Conservation (phyloP, 23 red algal species). For the Porphyridium purpureum region DNA sequence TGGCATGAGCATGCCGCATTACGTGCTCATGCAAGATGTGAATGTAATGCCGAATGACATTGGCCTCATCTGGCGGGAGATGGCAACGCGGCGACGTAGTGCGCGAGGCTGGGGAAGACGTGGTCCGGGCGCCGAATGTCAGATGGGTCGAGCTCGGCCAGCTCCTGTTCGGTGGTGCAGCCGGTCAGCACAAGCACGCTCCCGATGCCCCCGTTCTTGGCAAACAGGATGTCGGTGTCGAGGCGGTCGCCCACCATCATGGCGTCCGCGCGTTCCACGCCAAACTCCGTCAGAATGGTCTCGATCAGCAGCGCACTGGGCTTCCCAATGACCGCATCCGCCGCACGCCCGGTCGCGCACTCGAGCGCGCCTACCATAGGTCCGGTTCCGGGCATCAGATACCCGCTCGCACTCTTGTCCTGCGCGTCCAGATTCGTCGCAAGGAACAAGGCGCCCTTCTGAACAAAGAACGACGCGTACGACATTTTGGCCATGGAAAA, state of each 20-base stretch:
- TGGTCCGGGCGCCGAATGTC: too few species aligned
- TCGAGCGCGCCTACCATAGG: slow-evolving; percentile 20
- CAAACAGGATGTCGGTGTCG: slow-evolving; percentile 28
- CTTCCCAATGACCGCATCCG: slow-evolving; percentile 17
- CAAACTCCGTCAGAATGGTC: slow-evolving; percentile 2
- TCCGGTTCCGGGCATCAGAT: slow-evolving; percentile 14
- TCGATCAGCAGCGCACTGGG: slow-evolving; percentile 18
- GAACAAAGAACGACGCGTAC: too few species aligned
- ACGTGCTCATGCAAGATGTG: too few species aligned
- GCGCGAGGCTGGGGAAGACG: too few species aligned
- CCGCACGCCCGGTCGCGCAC: slow-evolving; percentile 10
- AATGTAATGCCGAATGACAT: too few species aligned
- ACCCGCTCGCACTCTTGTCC: slow-evolving; percentile 2
- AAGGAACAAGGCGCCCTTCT: slow-evolving; percentile 10
- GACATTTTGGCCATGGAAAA: too few species aligned
- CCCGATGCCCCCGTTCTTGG: slow-evolving; percentile 8
- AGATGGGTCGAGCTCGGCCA: too few species aligned
- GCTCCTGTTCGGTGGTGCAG: slow-evolving; percentile 7
- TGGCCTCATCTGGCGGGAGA: too few species aligned
- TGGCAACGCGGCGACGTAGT: too few species aligned
- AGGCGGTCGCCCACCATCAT: slow-evolving; percentile 25
- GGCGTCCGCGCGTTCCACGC: slow-evolving; percentile 1
- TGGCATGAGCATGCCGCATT: too few species aligned
- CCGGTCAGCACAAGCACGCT: slow-evolving; percentile 11
- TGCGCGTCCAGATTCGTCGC: slow-evolving; percentile 23